phyloP scores from a whole-genome alignment of 148 eudicot species.

The Silene latifolia region DNA sequence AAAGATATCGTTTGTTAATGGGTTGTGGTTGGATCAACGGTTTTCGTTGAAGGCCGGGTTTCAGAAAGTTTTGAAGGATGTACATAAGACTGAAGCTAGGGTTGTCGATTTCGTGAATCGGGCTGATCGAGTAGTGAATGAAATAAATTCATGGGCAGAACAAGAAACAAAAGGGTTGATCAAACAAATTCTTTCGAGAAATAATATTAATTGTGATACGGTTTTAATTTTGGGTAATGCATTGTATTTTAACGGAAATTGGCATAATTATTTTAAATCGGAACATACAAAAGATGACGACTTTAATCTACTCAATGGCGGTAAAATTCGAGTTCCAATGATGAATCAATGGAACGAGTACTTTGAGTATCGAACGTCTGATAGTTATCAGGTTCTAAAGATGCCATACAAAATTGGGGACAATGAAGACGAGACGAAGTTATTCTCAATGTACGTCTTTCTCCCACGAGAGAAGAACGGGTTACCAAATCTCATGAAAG shows the following conservation, averaged over 20 bases:
- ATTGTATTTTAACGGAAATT: too few relatives aligned
- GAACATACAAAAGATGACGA: background rate
- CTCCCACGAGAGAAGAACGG: background rate
- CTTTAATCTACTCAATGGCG: constrained; percentile 8
- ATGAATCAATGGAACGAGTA: background rate
- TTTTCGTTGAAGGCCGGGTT: background rate
- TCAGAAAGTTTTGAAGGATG: background rate
- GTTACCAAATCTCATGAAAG: background rate
- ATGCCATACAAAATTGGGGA: background rate
- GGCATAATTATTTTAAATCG: background rate
- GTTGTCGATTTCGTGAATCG: background rate
- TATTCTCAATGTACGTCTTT: background rate
- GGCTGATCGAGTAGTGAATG: background rate
- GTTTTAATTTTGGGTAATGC: background rate
- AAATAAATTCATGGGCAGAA: background rate
- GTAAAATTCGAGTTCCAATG: background rate
- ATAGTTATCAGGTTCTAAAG: background rate
- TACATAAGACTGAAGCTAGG: too few relatives aligned
- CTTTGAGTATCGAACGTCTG: background rate
- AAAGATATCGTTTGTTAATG: background rate
- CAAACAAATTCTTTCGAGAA: too few relatives aligned
- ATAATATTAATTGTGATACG: background rate
- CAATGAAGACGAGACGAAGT: too few relatives aligned
- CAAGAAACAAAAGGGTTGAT: background rate
- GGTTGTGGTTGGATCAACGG: too few relatives aligned